Conservation (phyloP, 768 basidiomycete genomes). For the Leccinum uliginosum region DNA sequence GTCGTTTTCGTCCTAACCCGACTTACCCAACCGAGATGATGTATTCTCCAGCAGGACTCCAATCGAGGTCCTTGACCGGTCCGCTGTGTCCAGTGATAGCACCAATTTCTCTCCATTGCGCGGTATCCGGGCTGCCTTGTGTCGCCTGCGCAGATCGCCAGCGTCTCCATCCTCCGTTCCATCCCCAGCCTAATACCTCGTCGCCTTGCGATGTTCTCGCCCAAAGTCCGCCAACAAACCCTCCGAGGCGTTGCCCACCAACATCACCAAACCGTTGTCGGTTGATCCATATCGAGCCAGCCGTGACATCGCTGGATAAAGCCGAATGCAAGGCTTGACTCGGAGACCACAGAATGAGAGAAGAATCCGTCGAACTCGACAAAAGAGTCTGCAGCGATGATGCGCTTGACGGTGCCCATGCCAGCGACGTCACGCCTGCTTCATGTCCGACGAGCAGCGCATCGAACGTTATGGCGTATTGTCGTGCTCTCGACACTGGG, state of each 20-base stretch:
- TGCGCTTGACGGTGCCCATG: slow-evolving; percentile 59
- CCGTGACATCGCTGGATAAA: slow-evolving; percentile 37
- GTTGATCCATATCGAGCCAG: slow-evolving; percentile 79
- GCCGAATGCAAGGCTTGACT: slow-evolving; percentile 42
- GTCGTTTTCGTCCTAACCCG: neutral
- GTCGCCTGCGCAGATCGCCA: slow-evolving; percentile 51
- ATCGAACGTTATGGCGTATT: slow-evolving; percentile 85
- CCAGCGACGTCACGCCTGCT: slow-evolving; percentile 82
- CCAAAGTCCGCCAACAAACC: slow-evolving; percentile 93
- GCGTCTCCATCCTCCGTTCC: slow-evolving; percentile 91
- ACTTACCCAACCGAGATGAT: slow-evolving; percentile 79
- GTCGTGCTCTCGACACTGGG: slow-evolving; percentile 32
- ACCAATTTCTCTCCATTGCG: slow-evolving; percentile 70
- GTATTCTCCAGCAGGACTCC: slow-evolving; percentile 87
- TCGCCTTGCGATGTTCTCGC: slow-evolving; percentile 40
- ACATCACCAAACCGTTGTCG: slow-evolving; percentile 90
- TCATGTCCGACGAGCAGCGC: slow-evolving; percentile 97
- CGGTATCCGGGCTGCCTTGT: slow-evolving; percentile 24
- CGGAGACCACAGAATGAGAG: slow-evolving; percentile 91
- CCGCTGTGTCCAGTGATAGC: slow-evolving; percentile 85
- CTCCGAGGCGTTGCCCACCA: slow-evolving; percentile 85
- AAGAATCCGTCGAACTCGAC: slow-evolving; percentile 95
- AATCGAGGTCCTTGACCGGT: slow-evolving; percentile 73
- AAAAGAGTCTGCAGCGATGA: slow-evolving; percentile 52
- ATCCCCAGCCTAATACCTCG: slow-evolving; percentile 82